Percentiles rank a stretch among this genome's conserved stretches.
Conservation (phyloP, 2,329 filamentous ascomycete genomes). For the Colletotrichum brevisporum region DNA sequence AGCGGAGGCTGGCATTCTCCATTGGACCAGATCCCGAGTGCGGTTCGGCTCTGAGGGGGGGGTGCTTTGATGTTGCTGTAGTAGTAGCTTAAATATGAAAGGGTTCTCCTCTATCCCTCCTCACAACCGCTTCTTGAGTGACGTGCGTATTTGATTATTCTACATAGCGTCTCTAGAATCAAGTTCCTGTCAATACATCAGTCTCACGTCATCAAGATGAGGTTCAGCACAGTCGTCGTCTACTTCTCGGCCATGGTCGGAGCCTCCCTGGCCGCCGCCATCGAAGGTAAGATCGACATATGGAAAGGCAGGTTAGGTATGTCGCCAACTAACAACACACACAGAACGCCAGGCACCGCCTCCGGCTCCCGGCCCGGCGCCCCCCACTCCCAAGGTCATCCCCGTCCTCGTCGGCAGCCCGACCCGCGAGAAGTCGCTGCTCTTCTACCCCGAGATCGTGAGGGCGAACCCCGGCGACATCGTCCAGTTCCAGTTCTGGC, state of each 20-base stretch:
- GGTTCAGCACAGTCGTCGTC: conserved; percentile 19
- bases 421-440: conserved; percentile 63
- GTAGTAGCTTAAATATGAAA: conserved; percentile 30
- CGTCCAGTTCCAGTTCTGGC: conserved; percentile 60
- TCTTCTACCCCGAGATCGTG: conserved; percentile 56
- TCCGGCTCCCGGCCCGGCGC: conserved; percentile 18
- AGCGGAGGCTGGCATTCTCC: not conserved
- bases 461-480: conserved; percentile 53
- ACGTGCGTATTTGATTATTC: not conserved
- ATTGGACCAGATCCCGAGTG: not conserved
- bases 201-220: conserved; percentile 10
- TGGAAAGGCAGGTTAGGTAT: not conserved
- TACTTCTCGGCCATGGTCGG: conserved; percentile 20
- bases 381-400: conserved; percentile 38
- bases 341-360: conserved; percentile 32
- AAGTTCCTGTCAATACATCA: not conserved
- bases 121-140: not conserved
- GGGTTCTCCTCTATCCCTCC: not conserved
- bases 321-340: not conserved
- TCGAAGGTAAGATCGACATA: not conserved
- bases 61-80: not conserved
- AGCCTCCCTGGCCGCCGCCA: conserved; percentile 19
- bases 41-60: conserved; percentile 1
- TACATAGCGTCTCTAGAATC: not conserved
- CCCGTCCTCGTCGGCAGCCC: conserved; percentile 70